phyloP scores from a whole-genome alignment of 441 rosid genomes.

The Erysimum cheiri region DNA sequence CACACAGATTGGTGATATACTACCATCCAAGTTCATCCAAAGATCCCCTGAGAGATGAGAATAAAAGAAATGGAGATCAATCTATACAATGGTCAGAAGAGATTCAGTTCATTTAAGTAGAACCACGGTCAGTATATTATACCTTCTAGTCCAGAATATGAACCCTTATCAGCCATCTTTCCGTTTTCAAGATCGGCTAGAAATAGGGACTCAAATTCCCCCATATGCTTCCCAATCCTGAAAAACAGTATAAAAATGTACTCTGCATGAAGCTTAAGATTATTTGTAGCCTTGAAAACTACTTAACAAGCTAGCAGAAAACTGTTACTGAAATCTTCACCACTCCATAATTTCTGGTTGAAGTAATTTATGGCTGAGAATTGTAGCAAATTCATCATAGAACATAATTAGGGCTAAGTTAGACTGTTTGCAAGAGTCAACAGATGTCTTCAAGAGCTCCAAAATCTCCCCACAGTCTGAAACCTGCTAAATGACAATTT shows the following conservation, averaged over 20 bases:
- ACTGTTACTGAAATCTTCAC: conserved; percentile 48
- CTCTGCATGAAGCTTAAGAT: conserved; percentile 15
- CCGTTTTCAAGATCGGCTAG: conserved; percentile 79
- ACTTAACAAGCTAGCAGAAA: conserved; percentile 36
- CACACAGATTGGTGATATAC: conserved; percentile 85
- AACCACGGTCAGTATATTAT: conserved; percentile 27
- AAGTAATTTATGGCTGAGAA: conserved; percentile 62
- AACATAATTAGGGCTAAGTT: conserved; percentile 64
- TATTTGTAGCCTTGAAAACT: conserved; percentile 30
- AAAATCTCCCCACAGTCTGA: conserved; percentile 72
- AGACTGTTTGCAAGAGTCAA: conserved; percentile 74
- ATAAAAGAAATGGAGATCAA: conserved; percentile 38
- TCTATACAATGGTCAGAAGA: conserved; percentile 30
- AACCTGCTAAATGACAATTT: conserved; percentile 52
- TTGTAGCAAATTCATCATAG: conserved; percentile 73
- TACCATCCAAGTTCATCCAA: conserved; percentile 96
- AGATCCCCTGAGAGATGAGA: conserved; percentile 66
- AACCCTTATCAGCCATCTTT: conserved; percentile 48
- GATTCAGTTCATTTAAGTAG: conserved; percentile 26
- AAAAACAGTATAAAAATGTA: conserved; percentile 36
- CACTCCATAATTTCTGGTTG: conserved; percentile 80
- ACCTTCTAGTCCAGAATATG: conserved; percentile 78
- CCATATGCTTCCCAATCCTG: conserved; percentile 81
- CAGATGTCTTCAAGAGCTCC: conserved; percentile 74
- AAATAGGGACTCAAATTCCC: conserved; percentile 80